Base-by-base conservation (phyloP, 2,329 filamentous ascomycete genomes). In the Chaetothyriales sp. region DNA sequence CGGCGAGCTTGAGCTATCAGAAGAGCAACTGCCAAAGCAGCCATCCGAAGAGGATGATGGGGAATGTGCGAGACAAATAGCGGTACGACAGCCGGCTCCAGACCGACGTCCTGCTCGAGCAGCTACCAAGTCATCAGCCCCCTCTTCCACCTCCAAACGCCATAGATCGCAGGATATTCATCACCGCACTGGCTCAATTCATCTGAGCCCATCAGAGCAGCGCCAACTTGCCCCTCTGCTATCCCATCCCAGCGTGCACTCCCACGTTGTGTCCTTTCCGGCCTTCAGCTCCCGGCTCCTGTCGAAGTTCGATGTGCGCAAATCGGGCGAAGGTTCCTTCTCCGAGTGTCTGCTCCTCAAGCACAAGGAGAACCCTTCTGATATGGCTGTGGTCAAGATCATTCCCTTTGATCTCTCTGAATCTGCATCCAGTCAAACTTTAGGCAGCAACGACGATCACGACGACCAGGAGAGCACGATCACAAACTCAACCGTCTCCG, bases 281-380 rank as follows among this genome's bases (percentile, higher is more conserved):
- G 50, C 32, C 28, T 59, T 52, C 43, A 55, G 48, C 39, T 55
- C 44, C 32, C 59, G 42, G 49, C 55, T 57, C 51, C 58, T 53
- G 46, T 50, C 53, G 47, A 53, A 69, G 51, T 75, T 75, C 55
- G 61, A 70, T 39, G 70, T 82, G 43, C 67, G 69, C 7, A 83
- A 83, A 57, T 74, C 83, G 36, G 79, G 78, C 7, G 79, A 83
- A 62, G 80, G 80, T 1, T 80, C 78, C 1, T 83, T 80, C 59
- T 78, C 77, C 49, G 79, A 82, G 60, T 79, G 83, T 2, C 82
- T 81, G 61, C 76, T 78, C 10, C 65, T 81, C 20, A 53, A 71
- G 49, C 50, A 54, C 26, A 3, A 44, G 56, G 56, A 69, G 55
- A 48, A 70, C 61, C 59, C 60, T 64, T 50, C 68, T 51, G 56